Conservation (phyloP, 352 stramenopile species). For the Phytophthora syringae region DNA sequence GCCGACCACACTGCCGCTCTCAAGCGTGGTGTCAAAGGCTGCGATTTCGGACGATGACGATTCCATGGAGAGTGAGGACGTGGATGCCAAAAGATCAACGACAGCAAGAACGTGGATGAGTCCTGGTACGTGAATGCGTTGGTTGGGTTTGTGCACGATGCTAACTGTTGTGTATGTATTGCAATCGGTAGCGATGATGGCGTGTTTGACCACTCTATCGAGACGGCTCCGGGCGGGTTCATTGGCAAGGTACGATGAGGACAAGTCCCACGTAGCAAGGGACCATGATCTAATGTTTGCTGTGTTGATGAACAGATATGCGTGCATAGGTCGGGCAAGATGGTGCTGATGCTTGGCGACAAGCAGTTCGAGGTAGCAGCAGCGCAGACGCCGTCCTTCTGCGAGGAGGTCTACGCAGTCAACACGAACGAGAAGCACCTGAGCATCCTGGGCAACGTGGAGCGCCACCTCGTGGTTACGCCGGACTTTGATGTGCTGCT, state of each 20-base stretch:
- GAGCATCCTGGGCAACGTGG: conserved; percentile 74
- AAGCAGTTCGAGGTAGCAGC: conserved; percentile 87
- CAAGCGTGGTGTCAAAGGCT: conserved; percentile 45
- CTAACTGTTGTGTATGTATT: conserved; percentile 14
- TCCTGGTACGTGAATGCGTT: conserved; percentile 21
- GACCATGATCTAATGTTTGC: background rate
- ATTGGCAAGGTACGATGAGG: conserved; percentile 72
- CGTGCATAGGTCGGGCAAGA: conserved; percentile 87
- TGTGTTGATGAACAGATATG: conserved; percentile 55
- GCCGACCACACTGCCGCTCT: conserved; percentile 81
- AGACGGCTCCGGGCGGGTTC: conserved; percentile 74
- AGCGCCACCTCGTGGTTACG: conserved; percentile 85
- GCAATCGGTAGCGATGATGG: conserved; percentile 49
- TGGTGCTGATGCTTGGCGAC: conserved; percentile 85
- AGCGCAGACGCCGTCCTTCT: conserved; percentile 83
- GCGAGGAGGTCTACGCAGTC: conserved; percentile 85
- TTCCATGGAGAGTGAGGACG: conserved; percentile 37
- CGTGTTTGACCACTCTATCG: conserved; percentile 74
- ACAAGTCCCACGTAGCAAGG: background rate
- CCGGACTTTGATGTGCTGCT: conserved; percentile 87
- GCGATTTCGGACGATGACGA: conserved; percentile 41
- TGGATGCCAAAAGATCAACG: conserved; percentile 21
- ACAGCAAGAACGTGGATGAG: conserved; percentile 29
- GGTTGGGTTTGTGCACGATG: background rate
- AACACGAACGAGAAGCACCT: conserved; percentile 75